phyloP scores from a whole-genome alignment of 2,329 filamentous ascomycete genomes.

The Raffaelea deltoideospora region DNA sequence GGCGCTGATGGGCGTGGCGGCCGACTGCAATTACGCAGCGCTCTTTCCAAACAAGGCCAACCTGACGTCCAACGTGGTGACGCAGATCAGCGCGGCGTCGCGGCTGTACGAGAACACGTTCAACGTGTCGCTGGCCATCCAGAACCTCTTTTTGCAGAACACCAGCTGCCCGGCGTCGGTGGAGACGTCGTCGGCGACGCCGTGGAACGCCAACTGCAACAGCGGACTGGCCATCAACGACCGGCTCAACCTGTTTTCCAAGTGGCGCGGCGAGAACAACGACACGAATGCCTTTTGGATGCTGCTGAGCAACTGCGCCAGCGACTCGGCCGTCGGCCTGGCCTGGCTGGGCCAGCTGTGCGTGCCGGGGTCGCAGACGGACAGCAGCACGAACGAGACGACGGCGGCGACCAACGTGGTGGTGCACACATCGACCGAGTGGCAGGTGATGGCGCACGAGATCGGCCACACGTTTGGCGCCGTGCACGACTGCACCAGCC shows the following conservation, averaged over 20 bases:
- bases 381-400: slow-evolving; percentile 46
- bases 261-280: slow-evolving; percentile 58
- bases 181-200: slow-evolving; percentile 46
- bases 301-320: slow-evolving; percentile 66
- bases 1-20: slow-evolving; percentile 79
- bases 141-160: slow-evolving; percentile 68
- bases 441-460: slow-evolving; percentile 94
- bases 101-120: slow-evolving; percentile 80
- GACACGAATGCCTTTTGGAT: slow-evolving; percentile 93
- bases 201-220: slow-evolving; percentile 73
- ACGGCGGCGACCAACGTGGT: slow-evolving; percentile 84
- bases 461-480: slow-evolving; percentile 90
- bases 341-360: slow-evolving; percentile 90
- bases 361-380: slow-evolving; percentile 38
- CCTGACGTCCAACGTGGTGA: slow-evolving; percentile 63
- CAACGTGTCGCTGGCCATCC: slow-evolving; percentile 84
- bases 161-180: slow-evolving; percentile 53
- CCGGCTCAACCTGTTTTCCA: slow-evolving; percentile 75
- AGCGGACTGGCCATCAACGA: slow-evolving; percentile 49
- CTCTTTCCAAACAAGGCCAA: slow-evolving; percentile 51
- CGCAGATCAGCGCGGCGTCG: slow-evolving; percentile 73
- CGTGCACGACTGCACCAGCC: slow-evolving; percentile 72
- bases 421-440: slow-evolving; percentile 66
- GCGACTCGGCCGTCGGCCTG: slow-evolving; percentile 71
- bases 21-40: slow-evolving; percentile 76